Evolutionary conservation across 208 protist species (phyloP).

Genomic region (Leishmania aethiopica): DNA sequence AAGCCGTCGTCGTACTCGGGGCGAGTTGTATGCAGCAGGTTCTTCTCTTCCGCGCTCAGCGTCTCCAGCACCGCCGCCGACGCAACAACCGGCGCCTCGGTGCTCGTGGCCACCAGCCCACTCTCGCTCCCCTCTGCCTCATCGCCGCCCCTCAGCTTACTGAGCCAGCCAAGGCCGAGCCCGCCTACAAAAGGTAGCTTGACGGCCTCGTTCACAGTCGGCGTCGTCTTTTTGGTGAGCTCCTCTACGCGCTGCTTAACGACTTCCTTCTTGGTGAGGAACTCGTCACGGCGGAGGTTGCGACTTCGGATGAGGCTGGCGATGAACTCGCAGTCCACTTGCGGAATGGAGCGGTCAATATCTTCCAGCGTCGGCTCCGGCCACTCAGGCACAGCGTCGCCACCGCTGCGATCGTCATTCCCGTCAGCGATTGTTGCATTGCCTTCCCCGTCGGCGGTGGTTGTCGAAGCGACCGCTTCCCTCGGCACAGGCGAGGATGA

Average conservation of each 20-base stretch:
- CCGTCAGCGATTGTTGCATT: not conserved
- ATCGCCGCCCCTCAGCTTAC: slow-evolving; percentile 8
- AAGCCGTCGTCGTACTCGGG: slow-evolving; percentile 83
- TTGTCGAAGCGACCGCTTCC: not conserved
- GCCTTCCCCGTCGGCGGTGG: not conserved
- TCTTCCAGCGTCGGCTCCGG: slow-evolving; percentile 70
- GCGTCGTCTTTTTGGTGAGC: slow-evolving; percentile 39
- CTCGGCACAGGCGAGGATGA: slow-evolving; percentile 6
- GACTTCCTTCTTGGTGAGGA: slow-evolving; percentile 49
- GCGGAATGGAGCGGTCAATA: slow-evolving; percentile 78
- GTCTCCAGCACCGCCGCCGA: slow-evolving; percentile 45
- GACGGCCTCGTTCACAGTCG: slow-evolving; percentile 40
- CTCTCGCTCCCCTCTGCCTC: slow-evolving; percentile 17
- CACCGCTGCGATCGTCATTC: not conserved
- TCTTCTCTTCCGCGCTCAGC: slow-evolving; percentile 50
- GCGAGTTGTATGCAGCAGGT: slow-evolving; percentile 51
- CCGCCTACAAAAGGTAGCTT: slow-evolving; percentile 41
- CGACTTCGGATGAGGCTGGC: slow-evolving; percentile 69
- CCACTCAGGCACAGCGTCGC: slow-evolving; percentile 29
- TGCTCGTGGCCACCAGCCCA: slow-evolving; percentile 37
- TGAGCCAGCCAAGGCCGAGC: slow-evolving; percentile 31
- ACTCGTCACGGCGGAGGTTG: slow-evolving; percentile 48
- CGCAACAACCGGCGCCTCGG: slow-evolving; percentile 39
- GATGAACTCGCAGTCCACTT: slow-evolving; percentile 82
- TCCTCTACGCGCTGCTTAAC: slow-evolving; percentile 52